Conservation (phyloP, 73 alveolate species). For the Symbiodinium natans region DNA sequence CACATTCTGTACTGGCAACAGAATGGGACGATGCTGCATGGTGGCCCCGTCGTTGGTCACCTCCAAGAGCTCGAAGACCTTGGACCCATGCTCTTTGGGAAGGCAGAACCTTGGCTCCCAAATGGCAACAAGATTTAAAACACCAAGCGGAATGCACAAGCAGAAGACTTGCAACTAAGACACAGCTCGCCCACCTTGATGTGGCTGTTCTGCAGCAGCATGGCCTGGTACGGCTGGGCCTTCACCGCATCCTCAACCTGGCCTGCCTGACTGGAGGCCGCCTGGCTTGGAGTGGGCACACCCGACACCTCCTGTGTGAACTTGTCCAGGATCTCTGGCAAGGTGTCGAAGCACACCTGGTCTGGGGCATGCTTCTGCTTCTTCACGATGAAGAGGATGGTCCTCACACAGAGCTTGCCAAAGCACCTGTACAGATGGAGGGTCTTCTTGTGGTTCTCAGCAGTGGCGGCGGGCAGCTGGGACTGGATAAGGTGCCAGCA, state of each 20-base stretch:
- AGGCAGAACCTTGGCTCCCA: neutral
- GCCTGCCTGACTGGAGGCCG: neutral
- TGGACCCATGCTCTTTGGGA: neutral
- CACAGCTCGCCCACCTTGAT: neutral
- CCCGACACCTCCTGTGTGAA: too few species aligned
- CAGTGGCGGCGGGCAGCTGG: neutral
- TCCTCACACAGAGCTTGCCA: conserved; percentile 4
- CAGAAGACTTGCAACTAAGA: neutral
- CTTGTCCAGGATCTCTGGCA: neutral
- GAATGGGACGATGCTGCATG: too few species aligned
- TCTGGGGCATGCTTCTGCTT: neutral
- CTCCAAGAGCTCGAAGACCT: too few species aligned
- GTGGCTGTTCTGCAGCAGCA: neutral
- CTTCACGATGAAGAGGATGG: neutral
- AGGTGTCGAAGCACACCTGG: neutral
- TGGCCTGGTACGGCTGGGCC: neutral
- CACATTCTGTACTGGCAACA: too few species aligned
- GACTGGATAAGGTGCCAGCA: neutral
- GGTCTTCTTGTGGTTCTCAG: neutral
- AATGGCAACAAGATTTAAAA: too few species aligned
- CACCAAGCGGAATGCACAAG: neutral
- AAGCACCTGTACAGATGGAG: neutral
- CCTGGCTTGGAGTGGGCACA: too few species aligned
- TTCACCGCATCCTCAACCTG: neutral
- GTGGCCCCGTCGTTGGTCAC: too few species aligned